phyloP scores from a whole-genome alignment of 2,329 filamentous ascomycete genomes.

The Epichloe brachyelytri region DNA sequence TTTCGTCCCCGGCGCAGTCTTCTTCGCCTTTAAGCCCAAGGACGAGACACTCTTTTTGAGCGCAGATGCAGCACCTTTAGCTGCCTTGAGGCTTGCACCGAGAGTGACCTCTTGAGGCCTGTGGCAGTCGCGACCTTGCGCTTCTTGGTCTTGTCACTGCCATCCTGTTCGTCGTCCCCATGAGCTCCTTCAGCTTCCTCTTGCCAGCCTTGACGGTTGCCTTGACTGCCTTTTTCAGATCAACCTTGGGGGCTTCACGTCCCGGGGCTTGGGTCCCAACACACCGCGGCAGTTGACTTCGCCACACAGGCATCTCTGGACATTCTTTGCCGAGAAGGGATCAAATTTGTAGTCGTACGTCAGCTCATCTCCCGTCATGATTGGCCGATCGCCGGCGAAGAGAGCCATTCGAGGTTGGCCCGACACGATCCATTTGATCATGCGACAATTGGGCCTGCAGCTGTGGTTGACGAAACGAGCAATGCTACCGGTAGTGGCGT shows the following conservation, averaged over 20 bases:
- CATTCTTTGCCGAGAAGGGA: constrained; percentile 55
- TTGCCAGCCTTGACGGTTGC: constrained; percentile 35
- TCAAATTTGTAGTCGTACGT: constrained; percentile 83
- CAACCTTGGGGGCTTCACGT: constrained; percentile 37
- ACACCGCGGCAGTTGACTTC: constrained; percentile 51
- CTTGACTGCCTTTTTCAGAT: constrained; percentile 26
- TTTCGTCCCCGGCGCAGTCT: constrained; percentile 5
- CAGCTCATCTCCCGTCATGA: constrained; percentile 89
- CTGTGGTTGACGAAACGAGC: constrained; percentile 98
- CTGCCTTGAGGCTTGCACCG: constrained; percentile 22
- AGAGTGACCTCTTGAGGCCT: constrained; percentile 22
- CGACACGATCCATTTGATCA: constrained; percentile 95
- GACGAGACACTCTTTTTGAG: constrained; percentile 21
- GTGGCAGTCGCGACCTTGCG: constrained; percentile 23
- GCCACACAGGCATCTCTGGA: constrained; percentile 53
- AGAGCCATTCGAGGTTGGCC: constrained; percentile 93
- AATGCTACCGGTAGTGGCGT: constrained; percentile 90
- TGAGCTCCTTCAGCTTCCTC: constrained; percentile 41
- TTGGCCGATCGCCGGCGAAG: constrained; percentile 79
- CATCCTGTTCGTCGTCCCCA: constrained; percentile 26
- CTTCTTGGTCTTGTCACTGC: constrained; percentile 36
- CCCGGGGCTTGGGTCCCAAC: constrained; percentile 47
- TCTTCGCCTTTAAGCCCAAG: constrained; percentile 12
- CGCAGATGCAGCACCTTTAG: constrained; percentile 23
- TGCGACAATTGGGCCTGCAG: constrained; percentile 88